Evolutionary conservation across 345 rosid species (phyloP).

Genomic region (Turritis glabra): DNA sequence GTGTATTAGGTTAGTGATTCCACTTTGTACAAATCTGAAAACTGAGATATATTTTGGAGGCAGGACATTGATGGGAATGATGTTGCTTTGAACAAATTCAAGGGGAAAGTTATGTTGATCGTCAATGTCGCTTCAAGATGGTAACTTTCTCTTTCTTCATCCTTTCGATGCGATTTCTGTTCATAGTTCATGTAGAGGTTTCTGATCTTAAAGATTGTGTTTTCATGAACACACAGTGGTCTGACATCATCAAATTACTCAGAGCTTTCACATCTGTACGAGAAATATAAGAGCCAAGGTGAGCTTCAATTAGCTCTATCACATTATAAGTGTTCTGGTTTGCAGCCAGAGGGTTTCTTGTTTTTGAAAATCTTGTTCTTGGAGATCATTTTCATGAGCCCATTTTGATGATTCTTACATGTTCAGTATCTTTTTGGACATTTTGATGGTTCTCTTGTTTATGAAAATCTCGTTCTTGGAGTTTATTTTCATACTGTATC

Average conservation of each 20-base stretch:
- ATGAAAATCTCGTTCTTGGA: neutral
- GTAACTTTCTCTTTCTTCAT: constrained; percentile 37
- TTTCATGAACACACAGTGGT: constrained; percentile 53
- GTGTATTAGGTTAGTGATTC: constrained; percentile 1
- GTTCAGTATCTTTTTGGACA: neutral
- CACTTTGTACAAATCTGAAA: neutral
- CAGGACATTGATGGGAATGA: constrained; percentile 91
- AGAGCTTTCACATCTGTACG: constrained; percentile 76
- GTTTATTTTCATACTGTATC: neutral
- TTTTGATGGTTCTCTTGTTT: neutral
- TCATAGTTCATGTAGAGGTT: neutral
- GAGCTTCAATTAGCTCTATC: neutral
- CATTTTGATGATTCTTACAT: neutral
- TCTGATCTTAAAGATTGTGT: constrained; percentile 21
- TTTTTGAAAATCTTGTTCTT: neutral
- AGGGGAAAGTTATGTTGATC: constrained; percentile 83
- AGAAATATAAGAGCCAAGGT: constrained; percentile 95
- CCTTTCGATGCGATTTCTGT: neutral
- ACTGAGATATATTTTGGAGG: constrained; percentile 3
- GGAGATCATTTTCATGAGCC: neutral
- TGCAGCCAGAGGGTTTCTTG: too few relatives aligned
- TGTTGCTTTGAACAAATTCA: constrained; percentile 71
- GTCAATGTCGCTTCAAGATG: constrained; percentile 98
- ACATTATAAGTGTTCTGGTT: neutral
- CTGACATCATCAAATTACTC: constrained; percentile 85